phyloP scores from a whole-genome alignment of 306 rosid species.

The Abrus pulchellus region DNA sequence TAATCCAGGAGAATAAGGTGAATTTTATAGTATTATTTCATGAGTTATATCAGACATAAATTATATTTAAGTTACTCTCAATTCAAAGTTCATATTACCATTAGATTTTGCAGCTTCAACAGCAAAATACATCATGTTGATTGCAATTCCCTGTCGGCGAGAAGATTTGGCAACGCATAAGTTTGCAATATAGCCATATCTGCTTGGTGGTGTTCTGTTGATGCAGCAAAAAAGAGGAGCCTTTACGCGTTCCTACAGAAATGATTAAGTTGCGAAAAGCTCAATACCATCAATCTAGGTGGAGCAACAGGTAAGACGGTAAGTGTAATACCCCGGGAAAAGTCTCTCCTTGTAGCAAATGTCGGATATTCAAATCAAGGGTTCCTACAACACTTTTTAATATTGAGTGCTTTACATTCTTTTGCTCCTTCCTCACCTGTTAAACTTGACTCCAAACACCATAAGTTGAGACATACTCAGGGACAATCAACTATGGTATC shows the following conservation, averaged over 20 bases:
- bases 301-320: constrained; percentile 33
- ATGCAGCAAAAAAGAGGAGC: constrained; percentile 65
- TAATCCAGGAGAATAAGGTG: constrained; percentile 31
- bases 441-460: constrained; percentile 58
- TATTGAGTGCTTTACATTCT: constrained; percentile 64
- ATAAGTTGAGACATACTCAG: constrained; percentile 39
- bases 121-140: constrained; percentile 86
- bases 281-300: constrained; percentile 38
- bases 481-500: constrained; percentile 29
- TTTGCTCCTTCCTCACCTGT: constrained; percentile 84
- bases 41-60: constrained; percentile 17
- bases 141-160: constrained; percentile 86
- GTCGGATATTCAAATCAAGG: constrained; percentile 78
- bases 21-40: constrained; percentile 1
- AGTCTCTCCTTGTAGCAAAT: constrained; percentile 85
- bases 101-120: constrained; percentile 66
- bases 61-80: neutral
- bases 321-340: constrained; percentile 79
- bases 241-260: constrained; percentile 73
- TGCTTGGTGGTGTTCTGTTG: constrained; percentile 61
- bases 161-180: constrained; percentile 78
- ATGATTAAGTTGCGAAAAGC: constrained; percentile 23
- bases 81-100: constrained; percentile 60
- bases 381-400: constrained; percentile 89
- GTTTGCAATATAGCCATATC: constrained; percentile 87